Percentiles rank a stretch among this genome's conserved stretches.
phyloP scores from a whole-genome alignment of 2,329 filamentous ascomycete genomes.

The Fragosphaeria purpurea region DNA sequence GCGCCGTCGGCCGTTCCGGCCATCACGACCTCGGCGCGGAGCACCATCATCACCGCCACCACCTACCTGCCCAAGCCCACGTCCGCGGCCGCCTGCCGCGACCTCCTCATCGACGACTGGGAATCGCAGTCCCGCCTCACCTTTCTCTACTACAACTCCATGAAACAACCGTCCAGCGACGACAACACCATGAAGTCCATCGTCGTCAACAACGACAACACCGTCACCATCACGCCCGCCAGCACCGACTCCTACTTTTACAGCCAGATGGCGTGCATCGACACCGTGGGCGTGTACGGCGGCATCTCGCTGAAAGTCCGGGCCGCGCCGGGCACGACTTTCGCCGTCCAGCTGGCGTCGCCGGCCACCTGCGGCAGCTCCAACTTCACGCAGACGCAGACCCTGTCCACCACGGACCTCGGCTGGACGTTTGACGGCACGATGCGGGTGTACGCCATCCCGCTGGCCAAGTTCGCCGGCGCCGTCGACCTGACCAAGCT shows the following conservation, averaged over 20 bases:
- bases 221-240: constrained; percentile 41
- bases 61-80: constrained; percentile 9
- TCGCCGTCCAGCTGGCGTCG: constrained; percentile 42
- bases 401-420: constrained; percentile 36
- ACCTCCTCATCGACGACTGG: constrained; percentile 44
- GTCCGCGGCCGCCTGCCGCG: constrained; percentile 13
- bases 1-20: neutral
- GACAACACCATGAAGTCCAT: constrained; percentile 48
- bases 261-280: constrained; percentile 43
- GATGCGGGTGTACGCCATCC: constrained; percentile 49
- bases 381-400: constrained; percentile 20
- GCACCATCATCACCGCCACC: constrained; percentile 8
- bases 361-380: constrained; percentile 32
- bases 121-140: constrained; percentile 50
- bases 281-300: constrained; percentile 39
- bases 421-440: constrained; percentile 52
- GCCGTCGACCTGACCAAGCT: constrained; percentile 40
- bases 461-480: constrained; percentile 40
- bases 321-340: constrained; percentile 38
- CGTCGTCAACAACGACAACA: constrained; percentile 39
- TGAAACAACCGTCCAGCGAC: constrained; percentile 44
- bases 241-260: constrained; percentile 46
- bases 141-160: constrained; percentile 51
- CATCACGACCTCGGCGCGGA: neutral
- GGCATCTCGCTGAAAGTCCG: constrained; percentile 47